Base-by-base conservation (phyloP, 148 eudicot genomes). In the Polygonum maritimum region DNA sequence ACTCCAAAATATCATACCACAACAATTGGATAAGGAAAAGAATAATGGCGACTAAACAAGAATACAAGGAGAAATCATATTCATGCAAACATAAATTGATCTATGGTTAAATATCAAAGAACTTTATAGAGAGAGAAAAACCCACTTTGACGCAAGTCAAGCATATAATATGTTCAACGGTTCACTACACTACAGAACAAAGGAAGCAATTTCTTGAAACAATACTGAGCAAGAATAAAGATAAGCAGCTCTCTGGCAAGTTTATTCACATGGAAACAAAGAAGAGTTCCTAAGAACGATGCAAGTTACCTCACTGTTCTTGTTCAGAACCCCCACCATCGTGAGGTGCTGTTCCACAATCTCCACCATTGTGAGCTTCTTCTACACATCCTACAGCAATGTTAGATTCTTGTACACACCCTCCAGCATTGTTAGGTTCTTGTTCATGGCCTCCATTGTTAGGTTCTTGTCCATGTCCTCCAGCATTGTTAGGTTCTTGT, bases 371-470 rank as follows among this genome's bases (percentile, higher is more conserved):
- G 21, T 36, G 7, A 36, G 47, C 44, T 38, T 69, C 44, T 69
- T 69, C 44, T 69, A 35, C 71, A 15, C 18, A 16, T 1, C 71
- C n/a, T 31, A 39, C 71, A 12, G 18, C 71, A 65, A 2, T 65
- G 18, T 19, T 15, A 36, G 71, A n/a, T 19, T 65, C 71, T 33
- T 74, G 63, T 51, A 51, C 77, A 74, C 74, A 74, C 15, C 69
- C 69, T 36, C 78, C 70, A 57, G 71, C 71, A 40, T 35, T 69
- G 9, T 40, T 12, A 36, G 79, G 76, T 26, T 31, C 74, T 71
- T 71, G 74, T 33, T 49, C 76, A 35, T 8, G 36, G 21, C 12
- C 45, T 35, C 72, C 72, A 5, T 69, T 39, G 8, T 14, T 33
- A 69, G 41, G 45, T 39, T 36, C 22, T 38, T 36, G 36, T 39